phyloP scores from a whole-genome alignment of 345 rosid species.

The Heritiera fomes region DNA sequence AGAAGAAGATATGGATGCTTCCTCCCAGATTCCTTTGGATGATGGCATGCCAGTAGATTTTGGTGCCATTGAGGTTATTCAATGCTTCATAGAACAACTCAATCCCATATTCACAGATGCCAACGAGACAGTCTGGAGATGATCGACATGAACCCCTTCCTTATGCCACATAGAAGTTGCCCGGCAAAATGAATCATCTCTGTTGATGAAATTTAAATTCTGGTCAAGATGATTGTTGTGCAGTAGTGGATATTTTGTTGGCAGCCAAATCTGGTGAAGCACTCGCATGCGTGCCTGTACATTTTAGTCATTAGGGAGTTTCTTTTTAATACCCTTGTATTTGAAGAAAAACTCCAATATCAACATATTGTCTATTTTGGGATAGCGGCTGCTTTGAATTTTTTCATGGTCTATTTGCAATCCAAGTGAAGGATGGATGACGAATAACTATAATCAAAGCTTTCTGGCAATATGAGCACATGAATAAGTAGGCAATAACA shows the following conservation, averaged over 20 bases:
- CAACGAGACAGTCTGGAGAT: slow-evolving; percentile 73
- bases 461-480: not conserved
- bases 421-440: not conserved
- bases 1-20: slow-evolving; percentile 60
- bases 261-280: too few relatives aligned
- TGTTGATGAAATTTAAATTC: not conserved
- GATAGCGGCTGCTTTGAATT: not conserved
- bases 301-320: too few relatives aligned
- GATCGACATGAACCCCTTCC: slow-evolving; percentile 19
- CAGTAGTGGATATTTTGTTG: too few relatives aligned
- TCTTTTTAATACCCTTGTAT: too few relatives aligned
- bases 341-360: too few relatives aligned
- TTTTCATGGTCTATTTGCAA: not conserved
- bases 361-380: not conserved
- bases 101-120: slow-evolving; percentile 86
- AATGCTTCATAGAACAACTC: slow-evolving; percentile 86
- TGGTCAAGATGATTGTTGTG: not conserved
- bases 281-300: too few relatives aligned
- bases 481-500: not conserved
- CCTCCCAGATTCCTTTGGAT: slow-evolving; percentile 78
- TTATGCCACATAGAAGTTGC: not conserved
- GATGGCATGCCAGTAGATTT: slow-evolving; percentile 68
- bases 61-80: slow-evolving; percentile 79
- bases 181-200: not conserved
- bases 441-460: not conserved